Conservation (phyloP, 129 eudicot genomes). For the Pittosporum tobira region DNA sequence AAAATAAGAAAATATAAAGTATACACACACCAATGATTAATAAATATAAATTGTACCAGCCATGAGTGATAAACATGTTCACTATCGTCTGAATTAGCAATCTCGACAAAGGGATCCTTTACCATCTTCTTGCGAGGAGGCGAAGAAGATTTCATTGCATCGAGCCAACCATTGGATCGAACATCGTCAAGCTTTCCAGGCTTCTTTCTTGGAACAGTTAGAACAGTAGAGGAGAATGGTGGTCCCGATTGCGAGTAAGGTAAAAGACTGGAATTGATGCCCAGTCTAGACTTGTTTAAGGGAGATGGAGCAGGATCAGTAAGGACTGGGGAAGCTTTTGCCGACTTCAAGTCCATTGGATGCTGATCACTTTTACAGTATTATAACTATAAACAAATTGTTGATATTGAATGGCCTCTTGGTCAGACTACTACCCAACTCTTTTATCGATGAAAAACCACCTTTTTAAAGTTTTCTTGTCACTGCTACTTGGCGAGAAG, state of each 20-base stretch:
- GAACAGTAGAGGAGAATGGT: slow-evolving; percentile 34
- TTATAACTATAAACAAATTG: neutral
- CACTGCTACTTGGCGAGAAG: slow-evolving; percentile 46
- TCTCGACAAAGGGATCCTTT: slow-evolving; percentile 43
- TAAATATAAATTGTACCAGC: slow-evolving; percentile 38
- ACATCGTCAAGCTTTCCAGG: slow-evolving; percentile 73
- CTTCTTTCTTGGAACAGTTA: slow-evolving; percentile 54
- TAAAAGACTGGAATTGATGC: slow-evolving; percentile 38
- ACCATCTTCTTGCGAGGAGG: slow-evolving; percentile 70
- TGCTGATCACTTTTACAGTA: slow-evolving; percentile 1
- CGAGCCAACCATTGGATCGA: slow-evolving; percentile 78
- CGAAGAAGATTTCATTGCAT: slow-evolving; percentile 85
- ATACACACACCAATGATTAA: neutral
- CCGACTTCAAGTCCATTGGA: slow-evolving; percentile 60
- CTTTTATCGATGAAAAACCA: slow-evolving; percentile 84
- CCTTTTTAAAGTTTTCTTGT: slow-evolving; percentile 66
- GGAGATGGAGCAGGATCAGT: slow-evolving; percentile 53
- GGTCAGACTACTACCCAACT: slow-evolving; percentile 37
- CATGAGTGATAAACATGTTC: slow-evolving; percentile 56
- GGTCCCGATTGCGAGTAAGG: slow-evolving; percentile 57
- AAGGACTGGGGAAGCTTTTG: slow-evolving; percentile 59
- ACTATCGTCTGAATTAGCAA: slow-evolving; percentile 53
- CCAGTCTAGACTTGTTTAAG: slow-evolving; percentile 56
- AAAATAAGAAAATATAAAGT: neutral
- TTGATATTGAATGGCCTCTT: slow-evolving; percentile 1